Evolutionary conservation across 768 basidiomycete genomes (phyloP).

Genomic region (Naematelia aurantialba): DNA sequence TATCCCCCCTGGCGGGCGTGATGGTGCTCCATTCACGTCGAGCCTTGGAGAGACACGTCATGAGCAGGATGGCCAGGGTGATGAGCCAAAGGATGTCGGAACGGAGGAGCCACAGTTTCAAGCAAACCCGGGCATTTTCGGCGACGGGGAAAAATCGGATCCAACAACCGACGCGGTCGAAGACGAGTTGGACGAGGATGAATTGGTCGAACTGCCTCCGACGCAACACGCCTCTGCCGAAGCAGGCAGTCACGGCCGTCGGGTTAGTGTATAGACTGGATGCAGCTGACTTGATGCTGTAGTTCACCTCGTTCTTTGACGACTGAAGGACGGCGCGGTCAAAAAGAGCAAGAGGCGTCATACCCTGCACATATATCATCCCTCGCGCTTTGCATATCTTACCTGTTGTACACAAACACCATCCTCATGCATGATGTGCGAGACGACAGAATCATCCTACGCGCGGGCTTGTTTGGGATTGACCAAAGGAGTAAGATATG

Average conservation of each 20-base stretch:
- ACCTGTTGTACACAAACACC: neutral
- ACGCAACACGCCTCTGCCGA: neutral
- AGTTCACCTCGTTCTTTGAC: slow-evolving; percentile 6
- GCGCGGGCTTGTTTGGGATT: neutral
- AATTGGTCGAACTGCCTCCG: neutral
- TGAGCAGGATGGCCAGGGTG: too few relatives aligned
- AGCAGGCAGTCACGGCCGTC: neutral
- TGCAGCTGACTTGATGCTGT: neutral
- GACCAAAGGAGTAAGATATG: neutral
- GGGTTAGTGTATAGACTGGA: neutral
- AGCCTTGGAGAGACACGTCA: too few relatives aligned
- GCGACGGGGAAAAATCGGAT: neutral
- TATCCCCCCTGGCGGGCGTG: neutral
- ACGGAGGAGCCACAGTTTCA: neutral
- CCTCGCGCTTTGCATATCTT: neutral
- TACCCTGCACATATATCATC: neutral
- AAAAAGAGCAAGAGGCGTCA: neutral
- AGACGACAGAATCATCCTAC: too few relatives aligned
- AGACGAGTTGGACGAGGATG: neutral
- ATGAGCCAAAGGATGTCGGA: neutral
- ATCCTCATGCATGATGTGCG: too few relatives aligned
- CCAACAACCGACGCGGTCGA: neutral
- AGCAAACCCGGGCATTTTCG: neutral
- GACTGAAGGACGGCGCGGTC: neutral
- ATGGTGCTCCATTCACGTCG: too few relatives aligned